A percentile compares a stretch with the other conserved stretches of the same genome.
Conservation (phyloP, 1,139 yeast genomes). For the Geotrichum candidum region DNA sequence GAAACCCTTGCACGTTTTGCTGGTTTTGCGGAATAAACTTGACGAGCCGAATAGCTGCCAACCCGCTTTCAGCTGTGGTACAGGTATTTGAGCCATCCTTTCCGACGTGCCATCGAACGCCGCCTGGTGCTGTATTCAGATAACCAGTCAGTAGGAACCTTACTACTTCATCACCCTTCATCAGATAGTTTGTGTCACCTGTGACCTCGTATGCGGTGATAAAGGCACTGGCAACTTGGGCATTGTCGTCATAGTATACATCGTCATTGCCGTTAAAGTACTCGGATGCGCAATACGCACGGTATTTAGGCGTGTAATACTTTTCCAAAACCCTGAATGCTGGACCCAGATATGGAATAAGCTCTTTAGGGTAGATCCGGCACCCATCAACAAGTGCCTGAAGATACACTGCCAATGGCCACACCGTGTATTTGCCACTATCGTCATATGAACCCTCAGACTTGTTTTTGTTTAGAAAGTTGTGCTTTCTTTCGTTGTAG, state of each 20-base stretch:
- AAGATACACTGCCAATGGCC: constrained; percentile 64
- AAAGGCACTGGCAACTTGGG: constrained; percentile 65
- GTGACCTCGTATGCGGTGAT: constrained; percentile 67
- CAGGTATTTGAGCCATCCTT: constrained; percentile 59
- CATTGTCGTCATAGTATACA: constrained; percentile 70
- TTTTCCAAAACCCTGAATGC: constrained; percentile 47
- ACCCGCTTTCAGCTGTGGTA: constrained; percentile 67
- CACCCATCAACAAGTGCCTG: constrained; percentile 61
- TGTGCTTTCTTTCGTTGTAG: constrained; percentile 26
- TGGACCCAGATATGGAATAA: constrained; percentile 52
- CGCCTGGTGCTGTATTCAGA: constrained; percentile 45
- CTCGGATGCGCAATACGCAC: constrained; percentile 57
- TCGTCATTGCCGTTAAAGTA: constrained; percentile 53
- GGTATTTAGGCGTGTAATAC: constrained; percentile 48
- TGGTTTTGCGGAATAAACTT: constrained; percentile 46
- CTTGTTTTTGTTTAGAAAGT: constrained; percentile 27
- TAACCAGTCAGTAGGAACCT: constrained; percentile 64
- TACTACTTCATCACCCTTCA: constrained; percentile 54
- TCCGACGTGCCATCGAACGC: constrained; percentile 61
- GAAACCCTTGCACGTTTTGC: constrained; percentile 24
- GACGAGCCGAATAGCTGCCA: constrained; percentile 57
- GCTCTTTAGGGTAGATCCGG: constrained; percentile 50
- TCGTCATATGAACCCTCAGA: constrained; percentile 47
- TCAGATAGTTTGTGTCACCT: constrained; percentile 48
- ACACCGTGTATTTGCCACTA: constrained; percentile 52